Evolutionary conservation across 768 basidiomycete species (phyloP).

Genomic region (Leucosporidium creatinivorum): DNA sequence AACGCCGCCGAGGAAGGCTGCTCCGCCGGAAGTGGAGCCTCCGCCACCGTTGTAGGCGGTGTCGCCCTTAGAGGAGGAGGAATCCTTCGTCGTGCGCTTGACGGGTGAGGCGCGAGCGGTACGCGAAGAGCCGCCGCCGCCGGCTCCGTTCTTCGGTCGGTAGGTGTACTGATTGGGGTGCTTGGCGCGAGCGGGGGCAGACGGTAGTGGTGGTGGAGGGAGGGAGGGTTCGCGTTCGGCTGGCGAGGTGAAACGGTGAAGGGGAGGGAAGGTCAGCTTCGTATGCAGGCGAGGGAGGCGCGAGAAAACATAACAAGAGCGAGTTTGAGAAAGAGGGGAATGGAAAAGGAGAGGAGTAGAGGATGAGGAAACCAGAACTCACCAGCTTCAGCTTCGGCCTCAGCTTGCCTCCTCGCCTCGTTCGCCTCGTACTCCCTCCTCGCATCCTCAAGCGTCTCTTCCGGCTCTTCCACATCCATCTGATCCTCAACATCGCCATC

Average conservation of each 20-base stretch:
- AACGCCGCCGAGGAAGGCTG: conserved; percentile 10
- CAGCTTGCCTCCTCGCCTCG: not conserved
- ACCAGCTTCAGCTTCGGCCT: conserved; percentile 3
- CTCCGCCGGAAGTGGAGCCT: conserved; percentile 23
- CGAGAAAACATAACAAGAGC: too few relatives aligned
- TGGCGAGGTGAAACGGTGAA: conserved; percentile 28
- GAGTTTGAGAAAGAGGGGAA: too few relatives aligned
- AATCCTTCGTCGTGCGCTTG: conserved; percentile 13
- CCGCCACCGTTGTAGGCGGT: conserved; percentile 25
- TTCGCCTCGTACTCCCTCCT: not conserved
- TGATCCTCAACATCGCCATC: not conserved
- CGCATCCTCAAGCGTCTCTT: not conserved
- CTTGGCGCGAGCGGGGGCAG: conserved; percentile 38
- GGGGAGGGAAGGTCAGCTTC: not conserved
- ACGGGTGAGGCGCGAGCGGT: conserved; percentile 15
- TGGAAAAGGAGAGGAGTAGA: too few relatives aligned
- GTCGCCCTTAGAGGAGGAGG: conserved; percentile 31
- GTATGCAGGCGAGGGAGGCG: too few relatives aligned
- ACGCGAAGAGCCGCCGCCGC: not conserved
- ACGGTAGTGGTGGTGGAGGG: not conserved
- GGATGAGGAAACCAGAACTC: not conserved
- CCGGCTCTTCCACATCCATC: conserved; percentile 1
- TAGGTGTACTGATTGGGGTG: conserved; percentile 52
- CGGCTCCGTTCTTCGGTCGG: conserved; percentile 39
- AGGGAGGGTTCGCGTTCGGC: conserved; percentile 39